phyloP scores from a whole-genome alignment of 2,329 filamentous ascomycete species.

The Trichoderma breve region DNA sequence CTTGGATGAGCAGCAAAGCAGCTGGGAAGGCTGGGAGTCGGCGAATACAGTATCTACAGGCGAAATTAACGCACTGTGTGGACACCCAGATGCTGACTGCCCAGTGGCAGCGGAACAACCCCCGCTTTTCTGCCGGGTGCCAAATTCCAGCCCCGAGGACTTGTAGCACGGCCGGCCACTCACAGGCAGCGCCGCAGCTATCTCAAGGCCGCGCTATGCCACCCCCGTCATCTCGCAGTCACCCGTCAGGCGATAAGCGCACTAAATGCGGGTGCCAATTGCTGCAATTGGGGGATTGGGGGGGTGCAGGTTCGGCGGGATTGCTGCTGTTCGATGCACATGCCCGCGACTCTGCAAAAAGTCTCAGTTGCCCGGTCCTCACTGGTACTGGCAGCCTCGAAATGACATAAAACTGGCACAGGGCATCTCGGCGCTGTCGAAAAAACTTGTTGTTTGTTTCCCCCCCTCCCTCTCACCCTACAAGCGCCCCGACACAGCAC shows the following conservation, averaged over 20 bases:
- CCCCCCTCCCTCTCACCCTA: background rate
- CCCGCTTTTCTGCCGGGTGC: conserved; percentile 10
- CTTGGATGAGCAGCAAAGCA: background rate
- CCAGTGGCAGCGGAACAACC: background rate
- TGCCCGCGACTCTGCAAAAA: background rate
- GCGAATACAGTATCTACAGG: background rate
- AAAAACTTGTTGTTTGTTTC: background rate
- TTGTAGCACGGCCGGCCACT: background rate
- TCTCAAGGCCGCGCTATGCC: background rate
- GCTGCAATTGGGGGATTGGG: no score
- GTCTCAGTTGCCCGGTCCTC: background rate
- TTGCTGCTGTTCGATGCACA: background rate
- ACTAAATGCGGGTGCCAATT: background rate
- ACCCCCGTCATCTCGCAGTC: background rate
- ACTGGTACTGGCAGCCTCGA: background rate
- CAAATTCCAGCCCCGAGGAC: background rate
- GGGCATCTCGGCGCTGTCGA: background rate
- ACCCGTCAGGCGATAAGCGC: background rate
- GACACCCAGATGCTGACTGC: background rate
- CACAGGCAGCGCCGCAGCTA: background rate
- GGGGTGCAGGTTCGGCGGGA: background rate
- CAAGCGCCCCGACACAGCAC: conserved; percentile 19
- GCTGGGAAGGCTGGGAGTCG: conserved; percentile 8
- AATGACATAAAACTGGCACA: background rate
- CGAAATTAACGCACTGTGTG: background rate